These are phyloP conservation scores for Phytophthora agathidicida DNA, from an alignment of 352 stramenopile species.

Conservation along the genomic window DNA sequence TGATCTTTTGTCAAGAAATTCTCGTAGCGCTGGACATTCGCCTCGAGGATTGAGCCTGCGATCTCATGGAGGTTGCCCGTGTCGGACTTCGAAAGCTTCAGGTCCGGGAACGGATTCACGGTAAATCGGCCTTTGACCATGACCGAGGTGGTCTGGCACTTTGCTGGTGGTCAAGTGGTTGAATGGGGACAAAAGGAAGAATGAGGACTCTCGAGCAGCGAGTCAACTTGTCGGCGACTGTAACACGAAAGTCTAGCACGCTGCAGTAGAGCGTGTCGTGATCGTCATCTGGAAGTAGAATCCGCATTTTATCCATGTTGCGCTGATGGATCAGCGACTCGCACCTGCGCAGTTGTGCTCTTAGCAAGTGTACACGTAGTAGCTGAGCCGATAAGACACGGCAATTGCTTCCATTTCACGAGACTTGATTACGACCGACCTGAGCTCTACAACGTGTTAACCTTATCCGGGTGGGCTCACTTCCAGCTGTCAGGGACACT, in stretches of 20 bases:
- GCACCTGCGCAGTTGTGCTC: too few species aligned
- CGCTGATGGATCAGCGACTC: too few species aligned
- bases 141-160: neutral
- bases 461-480: constrained; percentile 2
- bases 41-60: constrained; percentile 27
- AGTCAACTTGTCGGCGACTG: too few species aligned
- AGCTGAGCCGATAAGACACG: constrained; percentile 18
- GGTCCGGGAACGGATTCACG: constrained; percentile 36
- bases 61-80: constrained; percentile 32
- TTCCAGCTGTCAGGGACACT: too few species aligned
- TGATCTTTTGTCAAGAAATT: constrained; percentile 40
- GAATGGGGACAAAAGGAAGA: constrained; percentile 19
- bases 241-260: neutral
- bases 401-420: constrained; percentile 16
- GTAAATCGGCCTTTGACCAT: constrained; percentile 41
- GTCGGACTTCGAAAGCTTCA: constrained; percentile 24
- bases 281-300: too few species aligned
- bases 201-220: constrained; percentile 3
- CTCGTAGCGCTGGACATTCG: constrained; percentile 30
- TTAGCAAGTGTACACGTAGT: too few species aligned
- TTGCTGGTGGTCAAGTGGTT: constrained; percentile 3
- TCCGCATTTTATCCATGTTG: too few species aligned
- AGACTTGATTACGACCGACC: too few species aligned
- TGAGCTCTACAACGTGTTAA: neutral
- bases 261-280: neutral